Evolutionary conservation across 2,329 filamentous ascomycete genomes (phyloP).

Genomic region (Penicillium psychrosexuale): DNA sequence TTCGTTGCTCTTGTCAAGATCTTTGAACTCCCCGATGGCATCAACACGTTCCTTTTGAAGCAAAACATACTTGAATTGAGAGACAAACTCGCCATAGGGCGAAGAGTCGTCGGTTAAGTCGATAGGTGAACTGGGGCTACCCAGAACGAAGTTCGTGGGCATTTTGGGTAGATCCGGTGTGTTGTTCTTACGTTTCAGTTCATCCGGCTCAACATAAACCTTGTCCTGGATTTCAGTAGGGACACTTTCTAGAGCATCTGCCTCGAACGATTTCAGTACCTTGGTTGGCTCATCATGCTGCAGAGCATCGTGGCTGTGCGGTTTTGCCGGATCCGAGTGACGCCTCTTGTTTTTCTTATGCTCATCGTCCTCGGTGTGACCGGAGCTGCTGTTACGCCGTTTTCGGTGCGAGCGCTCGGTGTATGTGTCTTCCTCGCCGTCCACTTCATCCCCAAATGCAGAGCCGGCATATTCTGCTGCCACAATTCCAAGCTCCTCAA

Average conservation of each 20-base stretch:
- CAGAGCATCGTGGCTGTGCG: background rate
- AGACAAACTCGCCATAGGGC: background rate
- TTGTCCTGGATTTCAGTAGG: background rate
- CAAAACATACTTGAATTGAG: too few relatives aligned
- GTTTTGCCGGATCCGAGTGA: background rate
- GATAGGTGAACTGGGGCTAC: background rate
- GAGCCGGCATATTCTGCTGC: background rate
- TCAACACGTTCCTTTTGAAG: background rate
- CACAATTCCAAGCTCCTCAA: constrained; percentile 12
- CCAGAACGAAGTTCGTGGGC: background rate
- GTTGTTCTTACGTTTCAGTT: background rate
- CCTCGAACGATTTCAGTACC: background rate
- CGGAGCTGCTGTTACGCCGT: constrained; percentile 5
- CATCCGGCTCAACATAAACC: too few relatives aligned
- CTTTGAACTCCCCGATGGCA: background rate
- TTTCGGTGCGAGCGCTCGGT: background rate
- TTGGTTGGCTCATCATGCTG: background rate
- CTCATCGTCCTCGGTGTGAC: background rate
- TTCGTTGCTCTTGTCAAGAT: background rate
- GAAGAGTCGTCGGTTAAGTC: background rate
- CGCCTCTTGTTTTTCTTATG: background rate
- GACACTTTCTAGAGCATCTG: background rate
- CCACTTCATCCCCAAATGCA: constrained; percentile 25
- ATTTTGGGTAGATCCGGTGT: background rate
- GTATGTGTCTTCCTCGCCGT: constrained; percentile 4